Evolutionary conservation across 345 rosid genomes (phyloP).

Genomic region (Populus davidiana): DNA sequence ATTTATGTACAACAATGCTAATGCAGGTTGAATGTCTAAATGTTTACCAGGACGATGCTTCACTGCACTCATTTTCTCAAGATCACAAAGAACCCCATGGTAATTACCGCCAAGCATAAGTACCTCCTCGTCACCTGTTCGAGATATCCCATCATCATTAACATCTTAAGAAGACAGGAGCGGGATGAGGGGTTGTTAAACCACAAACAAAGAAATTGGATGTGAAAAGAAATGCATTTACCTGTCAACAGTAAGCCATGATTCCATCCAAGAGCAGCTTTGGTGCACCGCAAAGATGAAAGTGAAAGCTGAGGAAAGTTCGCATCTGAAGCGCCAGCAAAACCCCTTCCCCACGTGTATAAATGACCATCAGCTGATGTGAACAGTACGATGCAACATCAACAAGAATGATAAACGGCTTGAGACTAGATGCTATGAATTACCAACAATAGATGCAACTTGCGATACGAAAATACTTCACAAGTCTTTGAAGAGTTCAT

Average conservation of each 20-base stretch:
- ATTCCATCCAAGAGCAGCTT: constrained; percentile 79
- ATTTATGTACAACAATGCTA: neutral
- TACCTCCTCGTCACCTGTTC: constrained; percentile 57
- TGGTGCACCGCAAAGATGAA: constrained; percentile 33
- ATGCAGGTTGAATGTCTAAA: neutral
- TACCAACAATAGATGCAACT: neutral
- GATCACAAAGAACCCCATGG: constrained; percentile 47
- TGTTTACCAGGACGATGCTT: constrained; percentile 40
- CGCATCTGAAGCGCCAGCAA: constrained; percentile 44
- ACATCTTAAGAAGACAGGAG: neutral
- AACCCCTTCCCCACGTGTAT: constrained; percentile 86
- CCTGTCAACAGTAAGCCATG: constrained; percentile 67
- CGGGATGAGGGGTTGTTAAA: neutral
- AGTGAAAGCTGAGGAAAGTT: constrained; percentile 43
- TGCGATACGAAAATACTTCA: neutral
- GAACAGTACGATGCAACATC: constrained; percentile 12
- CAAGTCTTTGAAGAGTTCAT: neutral
- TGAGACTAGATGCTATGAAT: neutral
- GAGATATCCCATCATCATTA: neutral
- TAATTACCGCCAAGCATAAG: constrained; percentile 63
- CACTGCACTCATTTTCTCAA: constrained; percentile 31
- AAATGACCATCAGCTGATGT: constrained; percentile 56
- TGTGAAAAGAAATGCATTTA: constrained; percentile 11
- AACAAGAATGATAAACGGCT: neutral
- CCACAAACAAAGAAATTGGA: neutral